Percentiles rank a stretch among this genome's conserved stretches.
phyloP scores from a whole-genome alignment of 169 alveolate species.

The Eimeria maxima region DNA sequence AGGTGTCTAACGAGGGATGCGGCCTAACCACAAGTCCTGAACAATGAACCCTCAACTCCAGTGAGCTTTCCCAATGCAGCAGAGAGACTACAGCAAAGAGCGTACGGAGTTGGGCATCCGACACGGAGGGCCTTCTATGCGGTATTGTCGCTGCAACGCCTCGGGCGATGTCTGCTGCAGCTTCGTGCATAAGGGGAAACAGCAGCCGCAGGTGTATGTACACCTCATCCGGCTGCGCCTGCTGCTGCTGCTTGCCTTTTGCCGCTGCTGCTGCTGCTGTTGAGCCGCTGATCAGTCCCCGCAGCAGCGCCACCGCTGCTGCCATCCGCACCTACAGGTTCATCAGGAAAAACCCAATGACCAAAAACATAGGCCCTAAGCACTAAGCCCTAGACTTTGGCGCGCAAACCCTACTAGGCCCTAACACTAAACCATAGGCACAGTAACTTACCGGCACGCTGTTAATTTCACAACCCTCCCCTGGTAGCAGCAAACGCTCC shows the following conservation, averaged over 20 bases:
- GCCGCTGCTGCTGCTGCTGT: constrained; percentile 44
- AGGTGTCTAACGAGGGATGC: no score
- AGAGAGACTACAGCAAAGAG: no score
- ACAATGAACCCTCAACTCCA: background rate
- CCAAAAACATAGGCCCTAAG: background rate
- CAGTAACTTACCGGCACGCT: constrained; percentile 23
- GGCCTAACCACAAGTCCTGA: background rate
- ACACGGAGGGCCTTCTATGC: constrained; percentile 1
- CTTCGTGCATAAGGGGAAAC: constrained; percentile 57
- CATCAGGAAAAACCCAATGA: background rate
- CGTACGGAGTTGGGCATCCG: constrained; percentile 33
- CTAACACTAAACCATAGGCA: constrained; percentile 19
- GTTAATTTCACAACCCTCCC: constrained; percentile 33
- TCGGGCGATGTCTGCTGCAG: constrained; percentile 20
- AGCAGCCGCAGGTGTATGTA: constrained; percentile 52
- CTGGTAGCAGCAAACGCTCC: constrained; percentile 46
- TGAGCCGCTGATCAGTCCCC: constrained; percentile 50
- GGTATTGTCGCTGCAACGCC: constrained; percentile 38
- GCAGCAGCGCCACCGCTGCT: constrained; percentile 59
- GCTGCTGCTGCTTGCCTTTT: background rate
- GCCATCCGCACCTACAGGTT: constrained; percentile 56
- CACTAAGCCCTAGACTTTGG: background rate
- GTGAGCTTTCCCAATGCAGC: no score
- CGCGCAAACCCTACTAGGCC: background rate
- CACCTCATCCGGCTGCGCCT: constrained; percentile 48